Evolutionary conservation across 768 basidiomycete genomes (phyloP), one percentile per base, ranked within the genome.

Genomic region (Auriscalpium vulgare): DNA sequence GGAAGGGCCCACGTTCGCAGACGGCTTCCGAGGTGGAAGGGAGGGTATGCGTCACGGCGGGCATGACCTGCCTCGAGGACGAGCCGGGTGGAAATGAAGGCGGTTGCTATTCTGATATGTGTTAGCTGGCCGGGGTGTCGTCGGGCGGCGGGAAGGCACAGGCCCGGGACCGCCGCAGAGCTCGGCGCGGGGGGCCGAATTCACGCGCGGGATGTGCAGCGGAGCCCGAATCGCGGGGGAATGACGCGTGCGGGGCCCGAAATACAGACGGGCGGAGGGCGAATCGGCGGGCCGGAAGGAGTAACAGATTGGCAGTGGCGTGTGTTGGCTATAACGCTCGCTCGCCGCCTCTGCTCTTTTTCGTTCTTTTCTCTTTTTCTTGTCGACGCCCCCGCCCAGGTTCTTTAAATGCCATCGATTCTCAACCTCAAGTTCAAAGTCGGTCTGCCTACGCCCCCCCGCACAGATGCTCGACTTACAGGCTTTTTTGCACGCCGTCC

Each of bases 371-470:
- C 35, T 46, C 50, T 19, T 43, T 46, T 45, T 37, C 38, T 35
- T 17, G 21, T 36, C 45, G 34, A 38, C 47, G 47, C 17, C 29
- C 47, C n/a, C 29, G 40, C 11, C 43, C 52, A 14, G 19, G 37
- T 11, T 34, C 44, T 48, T 63, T 65, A 67, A 71, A 87, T 88
- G 86, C 86, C 86, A 75, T 81, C 83, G 75, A 88, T 87, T 72
- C 81, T 86, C 75, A 87, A 88, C 71, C 83, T 87, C 80, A 88
- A 88, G 82, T 88, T 87, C 82, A 88, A 88, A 77, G 88, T 80
- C 63, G 50, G 72, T 67, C 58, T 56, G 50, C 35, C 48, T 37
- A 17, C 29, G 9, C 40, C 48, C 36, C 38, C 21, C 36, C 19
- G 36, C 50, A 43, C 50, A 52, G 56, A 49, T 50, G 35, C 49